phyloP scores from a whole-genome alignment of 2,329 filamentous ascomycete species.

The Hymenoscyphus albidus region DNA sequence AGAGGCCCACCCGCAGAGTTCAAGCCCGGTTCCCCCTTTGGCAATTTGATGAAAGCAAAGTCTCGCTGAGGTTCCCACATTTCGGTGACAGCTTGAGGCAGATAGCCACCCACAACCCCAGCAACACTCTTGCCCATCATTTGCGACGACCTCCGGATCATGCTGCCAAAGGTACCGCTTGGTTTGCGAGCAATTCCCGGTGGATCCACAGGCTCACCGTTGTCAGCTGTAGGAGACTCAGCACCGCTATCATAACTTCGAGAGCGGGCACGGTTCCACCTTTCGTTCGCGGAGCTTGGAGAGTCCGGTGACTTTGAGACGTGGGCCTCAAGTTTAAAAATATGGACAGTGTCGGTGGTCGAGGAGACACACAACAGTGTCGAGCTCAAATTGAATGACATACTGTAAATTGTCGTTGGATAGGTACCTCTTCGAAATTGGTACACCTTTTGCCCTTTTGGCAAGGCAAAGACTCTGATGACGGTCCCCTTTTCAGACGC shows the following conservation, averaged over 20 bases:
- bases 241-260: constrained; percentile 53
- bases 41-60: constrained; percentile 95
- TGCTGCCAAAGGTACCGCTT: constrained; percentile 80
- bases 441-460: constrained; percentile 86
- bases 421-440: constrained; percentile 96
- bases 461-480: constrained; percentile 91
- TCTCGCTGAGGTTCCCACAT: constrained; percentile 96
- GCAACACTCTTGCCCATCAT: constrained; percentile 87
- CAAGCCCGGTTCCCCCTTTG: constrained; percentile 49
- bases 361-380: constrained; percentile 94
- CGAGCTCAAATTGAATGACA: constrained; percentile 96
- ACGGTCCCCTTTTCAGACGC: constrained; percentile 97
- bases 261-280: constrained; percentile 37
- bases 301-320: constrained; percentile 37
- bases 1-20: constrained; percentile 50
- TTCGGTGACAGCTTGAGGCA: constrained; percentile 90
- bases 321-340: constrained; percentile 73
- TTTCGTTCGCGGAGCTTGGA: constrained; percentile 26
- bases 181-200: constrained; percentile 42
- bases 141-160: constrained; percentile 91
- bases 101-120: constrained; percentile 83
- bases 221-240: constrained; percentile 43
- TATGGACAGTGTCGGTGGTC: constrained; percentile 92
- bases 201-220: constrained; percentile 29
- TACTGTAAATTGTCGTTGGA: constrained; percentile 93